These are phyloP conservation scores for Urochloa ruziziensis DNA, from an alignment of 176 grass and related monocot genomes.

Conservation along the genomic window DNA sequence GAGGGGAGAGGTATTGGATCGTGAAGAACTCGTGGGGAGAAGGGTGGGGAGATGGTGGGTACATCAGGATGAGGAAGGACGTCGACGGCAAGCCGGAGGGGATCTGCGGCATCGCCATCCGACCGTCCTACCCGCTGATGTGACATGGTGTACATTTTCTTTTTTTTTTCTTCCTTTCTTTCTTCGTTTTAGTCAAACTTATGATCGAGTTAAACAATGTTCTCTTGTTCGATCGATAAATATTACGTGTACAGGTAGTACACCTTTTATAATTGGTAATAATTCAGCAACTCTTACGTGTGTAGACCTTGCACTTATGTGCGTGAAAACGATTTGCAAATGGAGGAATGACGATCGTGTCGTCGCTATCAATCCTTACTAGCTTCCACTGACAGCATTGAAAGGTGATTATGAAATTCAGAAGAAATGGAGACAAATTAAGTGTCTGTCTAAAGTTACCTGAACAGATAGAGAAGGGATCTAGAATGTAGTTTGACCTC, in stretches of 20 bases:
- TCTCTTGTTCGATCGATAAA: not conserved
- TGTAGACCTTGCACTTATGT: not conserved
- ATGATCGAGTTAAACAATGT: not conserved
- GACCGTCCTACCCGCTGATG: slow-evolving; percentile 52
- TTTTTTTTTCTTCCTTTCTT: not conserved
- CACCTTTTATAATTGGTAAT: not conserved
- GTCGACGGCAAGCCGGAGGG: slow-evolving; percentile 50
- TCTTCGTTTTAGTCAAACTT: not conserved
- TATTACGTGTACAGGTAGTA: not conserved
- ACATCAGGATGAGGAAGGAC: slow-evolving; percentile 62
- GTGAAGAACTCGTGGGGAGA: slow-evolving; percentile 77
- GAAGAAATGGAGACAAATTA: too few species aligned
- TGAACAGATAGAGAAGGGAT: too few species aligned
- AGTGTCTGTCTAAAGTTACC: too few species aligned
- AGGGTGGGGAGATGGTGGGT: slow-evolving; percentile 59
- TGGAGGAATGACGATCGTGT: not conserved
- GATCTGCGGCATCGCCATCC: slow-evolving; percentile 70
- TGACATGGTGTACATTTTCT: not conserved
- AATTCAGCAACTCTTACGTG: not conserved
- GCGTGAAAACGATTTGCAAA: not conserved
- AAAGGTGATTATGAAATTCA: too few species aligned
- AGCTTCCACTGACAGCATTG: too few species aligned
- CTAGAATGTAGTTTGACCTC: too few species aligned
- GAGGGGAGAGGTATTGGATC: slow-evolving; percentile 54
- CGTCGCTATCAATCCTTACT: too few species aligned